Evolutionary conservation across 345 rosid genomes (phyloP).

Genomic region (Dipteronia sinensis): DNA sequence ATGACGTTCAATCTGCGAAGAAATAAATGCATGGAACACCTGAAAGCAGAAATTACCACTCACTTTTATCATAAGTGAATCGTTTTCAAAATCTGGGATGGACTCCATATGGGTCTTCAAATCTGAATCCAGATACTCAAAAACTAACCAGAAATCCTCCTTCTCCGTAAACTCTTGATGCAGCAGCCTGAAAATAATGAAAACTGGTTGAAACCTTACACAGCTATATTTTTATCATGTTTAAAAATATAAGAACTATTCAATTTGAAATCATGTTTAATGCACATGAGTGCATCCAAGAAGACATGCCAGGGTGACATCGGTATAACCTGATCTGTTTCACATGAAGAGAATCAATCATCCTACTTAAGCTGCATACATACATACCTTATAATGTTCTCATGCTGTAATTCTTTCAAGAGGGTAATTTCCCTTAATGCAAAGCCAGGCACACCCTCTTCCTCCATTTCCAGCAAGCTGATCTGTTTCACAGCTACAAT

Average conservation of each 20-base stretch:
- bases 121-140: slow-evolving; percentile 96
- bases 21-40: too few relatives aligned
- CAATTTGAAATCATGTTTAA: too few relatives aligned
- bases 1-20: too few relatives aligned
- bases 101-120: slow-evolving; percentile 98
- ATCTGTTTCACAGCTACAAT: too few relatives aligned
- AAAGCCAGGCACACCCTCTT: not conserved
- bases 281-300: too few relatives aligned
- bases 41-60: slow-evolving; percentile 22
- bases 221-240: too few relatives aligned
- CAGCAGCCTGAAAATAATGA: slow-evolving; percentile 59
- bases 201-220: too few relatives aligned
- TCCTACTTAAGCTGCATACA: not conserved
- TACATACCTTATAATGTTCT: not conserved
- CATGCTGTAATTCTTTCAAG: not conserved
- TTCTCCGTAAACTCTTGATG: slow-evolving; percentile 95
- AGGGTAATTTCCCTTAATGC: not conserved
- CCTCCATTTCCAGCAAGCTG: too few relatives aligned
- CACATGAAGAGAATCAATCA: too few relatives aligned
- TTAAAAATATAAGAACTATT: too few relatives aligned
- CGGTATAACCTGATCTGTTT: too few relatives aligned
- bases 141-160: slow-evolving; percentile 85
- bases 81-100: slow-evolving; percentile 78
- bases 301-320: too few relatives aligned
- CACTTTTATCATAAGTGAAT: slow-evolving; percentile 77